Percentiles rank a stretch among this genome's conserved stretches.
These are phyloP conservation scores for Dendrobium catenatum DNA, from an alignment of 106 monocot species.

Conservation along the genomic window DNA sequence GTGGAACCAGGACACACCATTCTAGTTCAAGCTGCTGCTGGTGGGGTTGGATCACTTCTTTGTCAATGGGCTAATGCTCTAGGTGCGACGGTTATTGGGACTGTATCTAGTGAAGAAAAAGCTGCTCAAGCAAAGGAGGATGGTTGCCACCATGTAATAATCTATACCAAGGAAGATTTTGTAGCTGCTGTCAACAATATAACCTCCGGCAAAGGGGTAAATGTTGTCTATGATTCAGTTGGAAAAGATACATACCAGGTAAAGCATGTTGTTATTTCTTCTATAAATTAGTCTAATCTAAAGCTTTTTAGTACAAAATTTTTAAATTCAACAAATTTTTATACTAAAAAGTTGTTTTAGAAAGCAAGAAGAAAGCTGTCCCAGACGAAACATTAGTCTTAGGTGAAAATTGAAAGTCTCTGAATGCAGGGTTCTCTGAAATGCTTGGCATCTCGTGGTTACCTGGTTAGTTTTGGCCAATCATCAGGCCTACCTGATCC, in stretches of 20 bases:
- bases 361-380: too few relatives aligned
- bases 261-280: background rate
- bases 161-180: constrained; percentile 83
- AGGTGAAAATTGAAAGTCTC: background rate
- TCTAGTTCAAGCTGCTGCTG: constrained; percentile 94
- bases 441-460: constrained; percentile 50
- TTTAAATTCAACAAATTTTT: too few relatives aligned
- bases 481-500: constrained; percentile 80
- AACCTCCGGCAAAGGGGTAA: constrained; percentile 76
- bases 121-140: constrained; percentile 78
- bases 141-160: constrained; percentile 86
- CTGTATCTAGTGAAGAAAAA: constrained; percentile 83
- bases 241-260: constrained; percentile 96
- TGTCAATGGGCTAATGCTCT: constrained; percentile 97
- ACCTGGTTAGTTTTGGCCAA: constrained; percentile 83
- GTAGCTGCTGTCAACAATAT: constrained; percentile 52
- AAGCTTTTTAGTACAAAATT: too few relatives aligned
- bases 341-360: too few relatives aligned
- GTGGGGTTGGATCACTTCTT: constrained; percentile 86
- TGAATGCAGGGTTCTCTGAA: constrained; percentile 65
- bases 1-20: constrained; percentile 76
- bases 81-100: constrained; percentile 91
- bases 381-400: too few relatives aligned
- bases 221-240: constrained; percentile 94
- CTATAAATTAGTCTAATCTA: background rate